phyloP scores from a whole-genome alignment of 202 grass and related monocot species.

The Elaeis oleifera region DNA sequence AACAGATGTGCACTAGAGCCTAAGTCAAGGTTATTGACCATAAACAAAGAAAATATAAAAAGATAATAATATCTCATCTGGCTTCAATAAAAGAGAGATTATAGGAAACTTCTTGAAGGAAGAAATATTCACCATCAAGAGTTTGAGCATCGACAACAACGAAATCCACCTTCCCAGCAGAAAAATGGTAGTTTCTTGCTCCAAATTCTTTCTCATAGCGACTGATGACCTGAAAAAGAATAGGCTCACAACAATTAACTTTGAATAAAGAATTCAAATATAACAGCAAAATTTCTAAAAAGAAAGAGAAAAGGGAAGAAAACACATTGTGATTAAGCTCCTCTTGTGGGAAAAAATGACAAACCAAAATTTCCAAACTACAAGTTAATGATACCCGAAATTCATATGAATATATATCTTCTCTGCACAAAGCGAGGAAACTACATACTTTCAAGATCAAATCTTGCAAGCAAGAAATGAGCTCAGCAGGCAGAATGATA shows the following conservation, averaged over 20 bases:
- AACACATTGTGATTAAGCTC: no score
- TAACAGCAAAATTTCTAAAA: no score
- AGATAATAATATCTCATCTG: slow-evolving; percentile 14
- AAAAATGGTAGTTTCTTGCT: slow-evolving; percentile 82
- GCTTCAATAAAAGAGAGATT: neutral
- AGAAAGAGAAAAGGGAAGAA: neutral
- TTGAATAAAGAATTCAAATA: no score
- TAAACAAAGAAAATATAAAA: neutral
- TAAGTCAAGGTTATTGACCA: neutral
- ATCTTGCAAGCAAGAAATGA: no score
- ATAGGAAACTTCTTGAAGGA: slow-evolving; percentile 10
- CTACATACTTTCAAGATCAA: no score
- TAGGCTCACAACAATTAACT: slow-evolving; percentile 11
- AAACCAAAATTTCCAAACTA: no score
- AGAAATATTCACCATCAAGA: slow-evolving; percentile 67
- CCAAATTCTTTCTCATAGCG: slow-evolving; percentile 88
- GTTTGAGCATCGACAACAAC: slow-evolving; percentile 95
- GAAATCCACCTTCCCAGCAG: slow-evolving; percentile 67
- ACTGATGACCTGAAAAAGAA: slow-evolving; percentile 48
- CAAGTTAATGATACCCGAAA: no score
- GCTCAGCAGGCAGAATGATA: no score
- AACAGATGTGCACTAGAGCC: neutral
- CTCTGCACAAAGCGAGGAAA: no score
- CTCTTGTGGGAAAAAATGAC: no score
- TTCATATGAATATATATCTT: no score